phyloP scores from a whole-genome alignment of 805 yeast species.

The Cyberlindnera xylosilytica region DNA sequence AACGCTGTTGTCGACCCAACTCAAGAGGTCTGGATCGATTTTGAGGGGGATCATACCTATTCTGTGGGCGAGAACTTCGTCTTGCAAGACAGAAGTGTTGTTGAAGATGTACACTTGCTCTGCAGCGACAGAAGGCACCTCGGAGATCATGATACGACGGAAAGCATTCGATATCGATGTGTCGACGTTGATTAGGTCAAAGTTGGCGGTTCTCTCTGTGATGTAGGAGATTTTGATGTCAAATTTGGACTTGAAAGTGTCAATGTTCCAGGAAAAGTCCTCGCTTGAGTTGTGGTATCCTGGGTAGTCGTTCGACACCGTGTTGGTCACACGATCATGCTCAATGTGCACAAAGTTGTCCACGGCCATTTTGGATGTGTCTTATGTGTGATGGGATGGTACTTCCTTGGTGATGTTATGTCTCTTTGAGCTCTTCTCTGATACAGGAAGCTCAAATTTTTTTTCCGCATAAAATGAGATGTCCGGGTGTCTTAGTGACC shows the following conservation, averaged over 20 bases:
- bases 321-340: conserved; percentile 86
- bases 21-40: conserved; percentile 83
- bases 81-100: conserved; percentile 96
- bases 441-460: not conserved
- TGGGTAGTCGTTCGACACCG: conserved; percentile 88
- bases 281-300: conserved; percentile 65
- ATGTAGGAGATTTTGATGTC: conserved; percentile 65
- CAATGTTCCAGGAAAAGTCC: conserved; percentile 79
- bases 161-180: conserved; percentile 95
- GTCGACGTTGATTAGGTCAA: conserved; percentile 83
- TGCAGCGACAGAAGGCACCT: conserved; percentile 94
- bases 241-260: conserved; percentile 66
- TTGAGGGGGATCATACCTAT: conserved; percentile 89
- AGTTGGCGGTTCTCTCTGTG: conserved; percentile 71
- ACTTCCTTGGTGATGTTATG: too few species aligned
- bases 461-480: not conserved
- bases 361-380: conserved; percentile 9
- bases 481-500: not conserved
- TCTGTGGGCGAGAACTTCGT: conserved; percentile 94
- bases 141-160: conserved; percentile 94
- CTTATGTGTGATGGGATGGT: too few species aligned
- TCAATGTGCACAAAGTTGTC: conserved; percentile 78
- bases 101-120: conserved; percentile 88
- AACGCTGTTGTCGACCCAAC: conserved; percentile 73
- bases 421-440: not conserved